A percentile compares a stretch with the other conserved stretches of the same genome.
Conservation (phyloP, 352 stramenopile genomes). For the Pythium phragmitis region DNA sequence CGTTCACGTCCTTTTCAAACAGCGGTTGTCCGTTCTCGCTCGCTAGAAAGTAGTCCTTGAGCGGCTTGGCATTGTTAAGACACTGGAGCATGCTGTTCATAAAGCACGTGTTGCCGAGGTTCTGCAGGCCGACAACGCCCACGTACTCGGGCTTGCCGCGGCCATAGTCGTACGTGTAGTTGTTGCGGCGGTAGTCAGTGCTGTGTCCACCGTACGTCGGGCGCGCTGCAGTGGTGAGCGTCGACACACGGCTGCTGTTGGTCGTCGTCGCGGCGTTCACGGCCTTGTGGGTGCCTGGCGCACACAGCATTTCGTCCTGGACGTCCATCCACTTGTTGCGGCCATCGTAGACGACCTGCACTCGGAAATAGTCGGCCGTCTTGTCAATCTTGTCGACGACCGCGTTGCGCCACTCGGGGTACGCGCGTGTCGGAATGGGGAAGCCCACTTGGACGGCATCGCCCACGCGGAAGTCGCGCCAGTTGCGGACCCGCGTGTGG, state of each 20-base stretch:
- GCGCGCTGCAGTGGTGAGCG: constrained; percentile 10
- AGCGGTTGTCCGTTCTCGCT: constrained; percentile 67
- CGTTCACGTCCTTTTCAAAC: constrained; percentile 91
- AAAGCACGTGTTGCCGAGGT: constrained; percentile 83
- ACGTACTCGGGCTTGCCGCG: constrained; percentile 51
- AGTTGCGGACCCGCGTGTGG: constrained; percentile 80
- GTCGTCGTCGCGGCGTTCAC: constrained; percentile 33
- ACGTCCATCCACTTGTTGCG: constrained; percentile 50
- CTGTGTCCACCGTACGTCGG: constrained; percentile 22
- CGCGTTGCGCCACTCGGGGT: constrained; percentile 61
- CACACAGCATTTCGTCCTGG: constrained; percentile 66
- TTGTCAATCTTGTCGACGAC: constrained; percentile 38
- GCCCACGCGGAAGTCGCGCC: constrained; percentile 57
- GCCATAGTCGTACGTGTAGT: constrained; percentile 44
- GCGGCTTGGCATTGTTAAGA: constrained; percentile 87
- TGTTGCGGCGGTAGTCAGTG: constrained; percentile 30
- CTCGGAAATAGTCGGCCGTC: constrained; percentile 27
- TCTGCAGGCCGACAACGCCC: constrained; percentile 75
- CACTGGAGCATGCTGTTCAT: constrained; percentile 88
- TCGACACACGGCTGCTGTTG: neutral
- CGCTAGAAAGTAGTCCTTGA: constrained; percentile 92
- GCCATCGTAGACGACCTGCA: constrained; percentile 51
- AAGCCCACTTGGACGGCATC: constrained; percentile 57
- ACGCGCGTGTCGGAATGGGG: constrained; percentile 33
- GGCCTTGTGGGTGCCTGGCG: constrained; percentile 54